phyloP scores from a whole-genome alignment of 164 flowering plant species.

The Umbellularia californica region DNA sequence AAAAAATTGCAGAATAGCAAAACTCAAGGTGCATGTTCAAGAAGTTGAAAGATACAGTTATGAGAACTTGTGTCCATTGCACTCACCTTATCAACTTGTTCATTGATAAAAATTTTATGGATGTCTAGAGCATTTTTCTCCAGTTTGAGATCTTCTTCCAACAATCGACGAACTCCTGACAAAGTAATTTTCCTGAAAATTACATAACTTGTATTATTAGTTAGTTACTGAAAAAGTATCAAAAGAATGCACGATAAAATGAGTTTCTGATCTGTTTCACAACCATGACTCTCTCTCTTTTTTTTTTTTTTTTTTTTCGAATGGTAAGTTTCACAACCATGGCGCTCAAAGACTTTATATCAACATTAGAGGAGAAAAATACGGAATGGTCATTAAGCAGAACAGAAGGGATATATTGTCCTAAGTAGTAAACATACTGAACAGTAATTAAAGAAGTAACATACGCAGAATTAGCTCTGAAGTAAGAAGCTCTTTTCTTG shows the following conservation, averaged over 20 bases:
- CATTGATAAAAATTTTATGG: constrained; percentile 54
- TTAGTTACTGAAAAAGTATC: background rate
- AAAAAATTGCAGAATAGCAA: background rate
- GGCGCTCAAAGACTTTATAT: background rate
- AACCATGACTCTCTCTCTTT: background rate
- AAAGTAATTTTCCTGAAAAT: constrained; percentile 50
- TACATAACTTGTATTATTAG: background rate
- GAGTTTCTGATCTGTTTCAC: background rate
- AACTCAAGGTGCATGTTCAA: background rate
- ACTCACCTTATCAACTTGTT: constrained; percentile 59
- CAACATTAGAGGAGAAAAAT: too few relatives aligned
- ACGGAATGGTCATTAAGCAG: too few relatives aligned
- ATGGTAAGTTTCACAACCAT: background rate
- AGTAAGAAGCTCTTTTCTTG: constrained; percentile 51
- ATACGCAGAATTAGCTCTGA: constrained; percentile 69
- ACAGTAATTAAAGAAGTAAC: constrained; percentile 15
- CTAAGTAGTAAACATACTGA: background rate
- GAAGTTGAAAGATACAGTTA: background rate
- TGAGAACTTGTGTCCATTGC: constrained; percentile 9
- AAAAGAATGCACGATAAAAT: background rate
- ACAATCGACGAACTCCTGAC: constrained; percentile 67
- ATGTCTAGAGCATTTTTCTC: constrained; percentile 63
- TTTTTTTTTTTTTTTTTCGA: background rate
- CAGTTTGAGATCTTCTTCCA: constrained; percentile 88
- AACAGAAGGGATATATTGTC: too few relatives aligned